These are phyloP conservation scores for Kurtzmaniella natalensis DNA, from an alignment of 1,139 yeast species.

Conservation along the genomic window DNA sequence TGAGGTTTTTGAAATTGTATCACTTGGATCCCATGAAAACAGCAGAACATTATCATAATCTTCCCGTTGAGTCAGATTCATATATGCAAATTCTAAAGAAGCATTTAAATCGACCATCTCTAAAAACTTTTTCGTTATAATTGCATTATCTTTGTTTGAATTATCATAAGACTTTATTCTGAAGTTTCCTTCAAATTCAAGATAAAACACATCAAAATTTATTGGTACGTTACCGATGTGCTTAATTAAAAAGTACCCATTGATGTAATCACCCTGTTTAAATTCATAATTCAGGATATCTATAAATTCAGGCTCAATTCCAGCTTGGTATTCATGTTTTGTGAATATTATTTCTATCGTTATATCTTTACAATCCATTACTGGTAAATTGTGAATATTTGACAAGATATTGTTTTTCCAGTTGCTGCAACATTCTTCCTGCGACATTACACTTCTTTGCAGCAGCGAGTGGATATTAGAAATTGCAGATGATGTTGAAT, in stretches of 20 bases:
- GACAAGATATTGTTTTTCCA: conserved; percentile 40
- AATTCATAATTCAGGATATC: conserved; percentile 35
- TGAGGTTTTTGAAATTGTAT: conserved; percentile 26
- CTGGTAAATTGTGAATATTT: conserved; percentile 31
- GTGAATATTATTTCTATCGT: conserved; percentile 31
- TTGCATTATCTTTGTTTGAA: conserved; percentile 20
- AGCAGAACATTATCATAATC: conserved; percentile 15
- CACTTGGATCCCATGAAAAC: conserved; percentile 14
- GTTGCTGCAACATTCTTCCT: too few species aligned
- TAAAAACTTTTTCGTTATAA: conserved; percentile 22
- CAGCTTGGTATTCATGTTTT: conserved; percentile 30
- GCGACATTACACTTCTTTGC: too few species aligned
- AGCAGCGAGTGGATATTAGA: too few species aligned
- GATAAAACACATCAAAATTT: conserved; percentile 40
- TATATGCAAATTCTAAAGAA: conserved; percentile 29
- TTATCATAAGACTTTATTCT: conserved; percentile 17
- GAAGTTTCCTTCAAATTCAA: conserved; percentile 36
- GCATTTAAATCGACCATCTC: conserved; percentile 45
- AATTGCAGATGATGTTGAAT: too few species aligned
- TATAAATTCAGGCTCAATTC: conserved; percentile 24
- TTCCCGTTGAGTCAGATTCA: conserved; percentile 30
- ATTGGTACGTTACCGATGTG: conserved; percentile 24
- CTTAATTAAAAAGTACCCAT: conserved; percentile 32
- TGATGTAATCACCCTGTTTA: conserved; percentile 37
- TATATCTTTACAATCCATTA: conserved; percentile 23